These are phyloP conservation scores for Pleoardoris graminearum DNA, from an alignment of 2,329 filamentous ascomycete genomes.

Conservation along the genomic window DNA sequence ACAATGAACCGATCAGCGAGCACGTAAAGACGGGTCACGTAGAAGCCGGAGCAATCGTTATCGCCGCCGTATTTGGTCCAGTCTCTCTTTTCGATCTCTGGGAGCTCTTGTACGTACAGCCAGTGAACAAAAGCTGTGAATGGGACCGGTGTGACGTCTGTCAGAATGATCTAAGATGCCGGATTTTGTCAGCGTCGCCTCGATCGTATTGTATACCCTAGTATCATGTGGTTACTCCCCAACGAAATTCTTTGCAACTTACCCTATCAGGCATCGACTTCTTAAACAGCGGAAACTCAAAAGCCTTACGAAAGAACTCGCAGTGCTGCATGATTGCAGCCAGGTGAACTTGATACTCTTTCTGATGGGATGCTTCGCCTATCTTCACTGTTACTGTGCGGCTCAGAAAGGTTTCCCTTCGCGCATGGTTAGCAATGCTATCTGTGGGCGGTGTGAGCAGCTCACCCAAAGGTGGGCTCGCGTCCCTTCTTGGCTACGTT, in stretches of 20 bases:
- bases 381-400: slow-evolving; percentile 13
- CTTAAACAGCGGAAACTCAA: slow-evolving; percentile 8
- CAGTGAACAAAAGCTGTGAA: slow-evolving; percentile 15
- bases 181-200: background rate
- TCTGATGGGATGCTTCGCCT: slow-evolving; percentile 4
- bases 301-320: slow-evolving; percentile 15
- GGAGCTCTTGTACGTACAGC: slow-evolving; percentile 13
- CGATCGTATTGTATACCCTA: background rate
- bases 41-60: background rate
- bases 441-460: background rate
- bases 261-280: slow-evolving; percentile 11
- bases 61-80: background rate
- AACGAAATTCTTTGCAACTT: background rate
- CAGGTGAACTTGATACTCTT: slow-evolving; percentile 11
- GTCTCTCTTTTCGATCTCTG: background rate
- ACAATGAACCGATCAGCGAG: slow-evolving; percentile 12
- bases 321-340: slow-evolving; percentile 14
- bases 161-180: background rate
- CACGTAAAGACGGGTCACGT: slow-evolving; percentile 9
- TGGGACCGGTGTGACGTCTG: background rate
- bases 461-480: background rate
- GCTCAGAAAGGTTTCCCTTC: background rate
- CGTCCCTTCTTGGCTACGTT: background rate
- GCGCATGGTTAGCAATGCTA: background rate
- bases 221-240: background rate